Base-by-base conservation (phyloP, 75 land plant species). In the Cunninghamia lanceolata region DNA sequence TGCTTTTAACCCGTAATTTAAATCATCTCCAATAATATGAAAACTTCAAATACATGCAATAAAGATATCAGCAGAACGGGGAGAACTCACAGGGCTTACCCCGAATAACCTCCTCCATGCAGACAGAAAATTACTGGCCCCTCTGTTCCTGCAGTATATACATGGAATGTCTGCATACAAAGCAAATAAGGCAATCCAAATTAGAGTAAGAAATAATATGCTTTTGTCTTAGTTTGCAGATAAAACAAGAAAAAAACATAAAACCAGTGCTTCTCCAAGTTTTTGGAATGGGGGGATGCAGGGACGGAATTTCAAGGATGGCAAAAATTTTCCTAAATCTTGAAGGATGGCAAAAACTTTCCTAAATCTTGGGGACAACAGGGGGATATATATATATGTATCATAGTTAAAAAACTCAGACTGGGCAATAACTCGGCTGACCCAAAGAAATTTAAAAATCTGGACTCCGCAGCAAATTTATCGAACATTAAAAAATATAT, bases 51-150 rank as follows among this genome's bases (percentile, higher is more conserved):
- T 28, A 2, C 50, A 80, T 73, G 75, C 35, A 14, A 53, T 40
- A 84, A 39, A 35, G 2, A 5, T 54, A 70, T 68, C 5, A 28
- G 1, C 19, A 16, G 42, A 56, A 85, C 32, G 39, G 42, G 74
- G 4, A 45, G 30, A 45, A 42, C 25, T 13, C n/a, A 3, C 13
- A 40, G 82, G 17, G 63, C 87, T 68, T 93, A 98, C 99, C 99
- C 99, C 16, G 99, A 92, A 90, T 93, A 98, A n/a, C 99, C 99
- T 75, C 99, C 99, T 43, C 99, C 99, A 93, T 98, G 99, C 10
- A 98, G 89, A 86, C 99, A 98, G 84, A 98, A 96, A 42, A 98
- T 89, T 78, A 96, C 97, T 14, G 99, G 99, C 16, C 99, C 99
- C 87, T 95, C 94, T 28, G 91, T 89, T 87, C 99, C 99, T 86